Percentiles rank a stretch among this genome's conserved stretches.
Evolutionary conservation across 1,284 basidiomycete genomes (phyloP).

Genomic region (Pascua sp.): DNA sequence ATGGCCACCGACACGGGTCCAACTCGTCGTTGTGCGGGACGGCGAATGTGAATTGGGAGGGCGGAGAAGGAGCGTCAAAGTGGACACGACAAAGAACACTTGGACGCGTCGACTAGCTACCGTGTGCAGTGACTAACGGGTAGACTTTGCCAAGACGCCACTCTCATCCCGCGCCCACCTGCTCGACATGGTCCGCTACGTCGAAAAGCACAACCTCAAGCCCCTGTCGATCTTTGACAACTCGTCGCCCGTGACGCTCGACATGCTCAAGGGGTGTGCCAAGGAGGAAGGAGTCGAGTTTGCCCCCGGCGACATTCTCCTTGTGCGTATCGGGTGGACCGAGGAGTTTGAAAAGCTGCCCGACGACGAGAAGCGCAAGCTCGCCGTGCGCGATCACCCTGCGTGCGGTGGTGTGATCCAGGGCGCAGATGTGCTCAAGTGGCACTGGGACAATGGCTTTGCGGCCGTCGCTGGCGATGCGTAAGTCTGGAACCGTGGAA

Average conservation of each 20-base stretch:
- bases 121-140: background rate
- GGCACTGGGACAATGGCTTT: slow-evolving; percentile 52
- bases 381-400: slow-evolving; percentile 8
- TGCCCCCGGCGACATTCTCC: slow-evolving; percentile 40
- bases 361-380: slow-evolving; percentile 18
- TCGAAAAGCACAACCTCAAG: slow-evolving; percentile 34
- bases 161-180: slow-evolving; percentile 20
- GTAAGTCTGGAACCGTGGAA: slow-evolving; percentile 18
- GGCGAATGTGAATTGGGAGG: no score
- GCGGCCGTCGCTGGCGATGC: slow-evolving; percentile 50
- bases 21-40: no score
- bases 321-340: slow-evolving; percentile 48
- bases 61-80: no score
- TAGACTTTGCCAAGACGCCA: slow-evolving; percentile 18
- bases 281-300: slow-evolving; percentile 36
- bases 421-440: slow-evolving; percentile 39
- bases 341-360: slow-evolving; percentile 36
- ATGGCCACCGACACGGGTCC: no score
- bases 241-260: slow-evolving; percentile 28
- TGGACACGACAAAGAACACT: no score
- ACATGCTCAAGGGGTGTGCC: slow-evolving; percentile 26
- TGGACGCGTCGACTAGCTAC: background rate
- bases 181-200: slow-evolving; percentile 28
- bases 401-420: slow-evolving; percentile 30
- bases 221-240: slow-evolving; percentile 21